Conservation (phyloP, 176 grass and related monocot species). For the Avena eriantha region DNA sequence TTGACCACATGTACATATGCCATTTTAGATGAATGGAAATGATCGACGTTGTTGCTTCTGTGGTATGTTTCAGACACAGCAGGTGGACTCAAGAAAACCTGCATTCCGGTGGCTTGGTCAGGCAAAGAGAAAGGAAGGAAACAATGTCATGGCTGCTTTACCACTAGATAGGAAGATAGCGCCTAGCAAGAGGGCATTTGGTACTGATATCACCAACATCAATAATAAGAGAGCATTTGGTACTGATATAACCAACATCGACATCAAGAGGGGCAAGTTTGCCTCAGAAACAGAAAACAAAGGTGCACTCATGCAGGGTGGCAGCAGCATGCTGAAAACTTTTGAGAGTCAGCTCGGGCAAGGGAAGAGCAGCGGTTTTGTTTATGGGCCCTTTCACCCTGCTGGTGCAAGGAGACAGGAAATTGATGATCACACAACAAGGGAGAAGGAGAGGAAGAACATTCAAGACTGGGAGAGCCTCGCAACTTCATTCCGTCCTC, state of each 20-base stretch:
- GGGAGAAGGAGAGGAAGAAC: conserved; percentile 52
- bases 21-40: conserved; percentile 4
- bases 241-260: conserved; percentile 79
- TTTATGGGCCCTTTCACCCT: conserved; percentile 92
- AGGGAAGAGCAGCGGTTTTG: conserved; percentile 55
- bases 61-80: conserved; percentile 65
- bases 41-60: background rate
- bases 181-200: conserved; percentile 79
- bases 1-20: background rate
- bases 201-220: conserved; percentile 82
- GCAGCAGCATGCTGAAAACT: conserved; percentile 48
- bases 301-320: conserved; percentile 34
- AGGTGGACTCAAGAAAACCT: conserved; percentile 78
- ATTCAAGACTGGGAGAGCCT: conserved; percentile 86
- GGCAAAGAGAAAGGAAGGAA: conserved; percentile 50
- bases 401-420: conserved; percentile 48
- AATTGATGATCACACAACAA: conserved; percentile 16
- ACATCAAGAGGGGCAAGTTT: conserved; percentile 62
- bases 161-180: conserved; percentile 27
- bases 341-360: conserved; percentile 55
- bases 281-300: conserved; percentile 42
- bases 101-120: conserved; percentile 90
- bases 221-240: conserved; percentile 71
- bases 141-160: conserved; percentile 30
- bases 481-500: conserved; percentile 66